Evolutionary conservation across 2,329 filamentous ascomycete species (phyloP).

Genomic region (Trichoderma gracile): DNA sequence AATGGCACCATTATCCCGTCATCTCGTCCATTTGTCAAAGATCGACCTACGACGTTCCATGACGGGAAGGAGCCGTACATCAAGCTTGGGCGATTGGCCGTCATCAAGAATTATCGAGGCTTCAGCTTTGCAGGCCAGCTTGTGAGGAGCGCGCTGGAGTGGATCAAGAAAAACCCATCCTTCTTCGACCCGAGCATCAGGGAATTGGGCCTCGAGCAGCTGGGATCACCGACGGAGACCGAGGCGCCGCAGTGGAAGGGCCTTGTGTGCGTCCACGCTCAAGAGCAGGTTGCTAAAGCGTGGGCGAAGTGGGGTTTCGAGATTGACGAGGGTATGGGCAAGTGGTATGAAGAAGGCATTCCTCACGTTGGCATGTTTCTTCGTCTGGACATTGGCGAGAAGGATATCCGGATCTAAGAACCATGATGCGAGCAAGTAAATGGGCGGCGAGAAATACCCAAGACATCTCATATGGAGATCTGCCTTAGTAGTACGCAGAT

Average conservation of each 20-base stretch:
- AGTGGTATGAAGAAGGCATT: conserved; percentile 83
- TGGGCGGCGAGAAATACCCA: background rate
- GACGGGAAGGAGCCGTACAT: conserved; percentile 73
- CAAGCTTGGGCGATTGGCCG: conserved; percentile 77
- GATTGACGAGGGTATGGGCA: conserved; percentile 70
- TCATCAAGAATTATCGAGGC: conserved; percentile 65
- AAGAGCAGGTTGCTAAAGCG: conserved; percentile 61
- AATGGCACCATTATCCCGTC: conserved; percentile 1
- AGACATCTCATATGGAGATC: no score
- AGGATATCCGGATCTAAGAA: conserved; percentile 32
- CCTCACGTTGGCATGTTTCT: conserved; percentile 81
- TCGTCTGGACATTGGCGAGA: conserved; percentile 44
- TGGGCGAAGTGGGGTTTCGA: conserved; percentile 75
- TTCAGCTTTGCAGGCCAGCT: conserved; percentile 65
- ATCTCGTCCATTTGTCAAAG: conserved; percentile 34
- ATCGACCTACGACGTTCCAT: conserved; percentile 54
- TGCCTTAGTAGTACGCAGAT: no score
- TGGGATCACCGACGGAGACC: conserved; percentile 42
- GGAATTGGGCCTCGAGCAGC: conserved; percentile 46
- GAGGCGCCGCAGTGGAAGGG: conserved; percentile 68
- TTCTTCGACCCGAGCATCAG: conserved; percentile 54
- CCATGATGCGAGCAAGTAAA: background rate
- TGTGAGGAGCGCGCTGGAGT: conserved; percentile 67
- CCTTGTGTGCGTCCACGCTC: conserved; percentile 76
- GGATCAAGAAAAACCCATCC: conserved; percentile 62